Conservation (phyloP, 306 rosid species). For the Rosa multiflora region DNA sequence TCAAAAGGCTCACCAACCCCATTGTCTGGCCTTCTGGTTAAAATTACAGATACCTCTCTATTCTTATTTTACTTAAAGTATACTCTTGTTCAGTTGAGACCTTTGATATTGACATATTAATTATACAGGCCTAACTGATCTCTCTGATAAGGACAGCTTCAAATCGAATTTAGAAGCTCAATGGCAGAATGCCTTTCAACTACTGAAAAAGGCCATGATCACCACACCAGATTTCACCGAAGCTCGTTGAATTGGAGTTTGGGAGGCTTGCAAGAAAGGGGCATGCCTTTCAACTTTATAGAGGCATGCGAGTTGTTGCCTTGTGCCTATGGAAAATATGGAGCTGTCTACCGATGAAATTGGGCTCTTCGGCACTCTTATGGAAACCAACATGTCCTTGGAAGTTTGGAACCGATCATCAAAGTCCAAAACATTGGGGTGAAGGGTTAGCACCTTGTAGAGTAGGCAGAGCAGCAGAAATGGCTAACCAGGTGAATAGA, state of each 20-base stretch:
- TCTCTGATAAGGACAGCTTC: neutral
- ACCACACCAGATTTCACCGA: neutral
- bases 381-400: neutral
- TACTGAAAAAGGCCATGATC: neutral
- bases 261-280: neutral
- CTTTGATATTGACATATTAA: neutral
- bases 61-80: neutral
- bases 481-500: neutral
- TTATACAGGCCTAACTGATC: neutral
- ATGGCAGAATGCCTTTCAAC: neutral
- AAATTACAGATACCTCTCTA: neutral
- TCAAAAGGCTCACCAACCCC: slow-evolving; percentile 9
- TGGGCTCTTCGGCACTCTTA: neutral
- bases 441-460: neutral
- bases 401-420: neutral
- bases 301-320: too few species aligned
- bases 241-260: neutral
- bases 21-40: neutral
- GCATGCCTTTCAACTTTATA: too few species aligned
- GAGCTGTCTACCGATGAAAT: neutral
- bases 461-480: neutral
- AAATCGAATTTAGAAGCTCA: neutral
- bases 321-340: too few species aligned
- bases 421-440: neutral
- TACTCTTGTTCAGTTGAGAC: neutral